Evolutionary conservation across 2,329 filamentous ascomycete species (phyloP).

Genomic region (Colletotrichum abscissum): DNA sequence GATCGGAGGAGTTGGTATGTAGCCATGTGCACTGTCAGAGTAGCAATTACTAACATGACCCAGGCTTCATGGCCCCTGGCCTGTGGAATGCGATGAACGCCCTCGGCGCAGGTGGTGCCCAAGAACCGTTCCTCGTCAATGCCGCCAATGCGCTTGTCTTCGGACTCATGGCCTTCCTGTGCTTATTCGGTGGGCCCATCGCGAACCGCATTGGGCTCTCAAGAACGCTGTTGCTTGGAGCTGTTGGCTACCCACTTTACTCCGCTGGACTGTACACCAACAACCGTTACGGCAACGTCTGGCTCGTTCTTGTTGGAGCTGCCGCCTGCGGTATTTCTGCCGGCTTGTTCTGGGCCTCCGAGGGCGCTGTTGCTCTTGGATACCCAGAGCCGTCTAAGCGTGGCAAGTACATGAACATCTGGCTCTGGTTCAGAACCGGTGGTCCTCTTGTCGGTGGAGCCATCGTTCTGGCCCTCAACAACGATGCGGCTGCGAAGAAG

Average conservation of each 20-base stretch:
- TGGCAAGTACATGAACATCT: conserved; percentile 52
- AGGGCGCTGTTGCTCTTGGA: conserved; percentile 60
- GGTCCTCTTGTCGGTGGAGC: conserved; percentile 60
- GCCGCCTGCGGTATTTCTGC: conserved; percentile 60
- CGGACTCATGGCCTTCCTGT: conserved; percentile 57
- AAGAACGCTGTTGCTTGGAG: conserved; percentile 56
- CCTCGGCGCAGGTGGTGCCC: conserved; percentile 62
- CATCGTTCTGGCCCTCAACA: conserved; percentile 58
- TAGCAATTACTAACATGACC: not conserved
- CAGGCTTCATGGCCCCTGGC: conserved; percentile 57
- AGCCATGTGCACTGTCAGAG: not conserved
- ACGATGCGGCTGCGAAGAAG: conserved; percentile 36
- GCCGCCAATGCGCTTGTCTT: conserved; percentile 64
- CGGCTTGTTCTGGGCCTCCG: conserved; percentile 62
- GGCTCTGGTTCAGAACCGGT: conserved; percentile 59
- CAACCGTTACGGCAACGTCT: conserved; percentile 61
- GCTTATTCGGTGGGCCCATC: conserved; percentile 59
- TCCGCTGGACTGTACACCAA: conserved; percentile 60
- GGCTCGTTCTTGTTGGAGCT: conserved; percentile 62
- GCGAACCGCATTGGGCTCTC: conserved; percentile 60
- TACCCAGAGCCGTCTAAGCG: conserved; percentile 60
- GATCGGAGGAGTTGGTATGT: conserved; percentile 59
- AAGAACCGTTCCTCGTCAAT: conserved; percentile 63
- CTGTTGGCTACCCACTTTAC: conserved; percentile 61
- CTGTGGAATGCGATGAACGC: conserved; percentile 68